Evolutionary conservation across 495 filamentous ascomycete genomes (phyloP), one percentile per base, ranked within the genome.

Genomic region (Aspergillus carlsbadensis): DNA sequence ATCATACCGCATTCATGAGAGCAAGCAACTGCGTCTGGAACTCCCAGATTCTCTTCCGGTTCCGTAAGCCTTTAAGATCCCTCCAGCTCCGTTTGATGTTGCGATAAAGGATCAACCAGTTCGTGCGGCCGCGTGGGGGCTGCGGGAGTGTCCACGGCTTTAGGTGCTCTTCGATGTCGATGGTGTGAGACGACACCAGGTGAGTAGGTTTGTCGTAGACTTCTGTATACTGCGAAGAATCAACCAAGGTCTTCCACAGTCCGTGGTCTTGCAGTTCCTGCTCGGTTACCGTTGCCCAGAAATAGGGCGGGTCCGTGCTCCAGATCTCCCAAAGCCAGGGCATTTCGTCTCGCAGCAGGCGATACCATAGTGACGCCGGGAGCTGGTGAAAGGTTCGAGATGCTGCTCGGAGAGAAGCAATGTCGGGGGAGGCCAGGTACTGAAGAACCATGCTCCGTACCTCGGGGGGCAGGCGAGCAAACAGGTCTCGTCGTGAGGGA

Each of bases 21-120:
- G 4, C 26, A 29, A 29, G 26, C 26, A 29, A 8, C 26, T 29
- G 26, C 26, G 26, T 29, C 26, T 29, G 33, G 66, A 35, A 65
- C 65, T 4, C 26, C 56, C 40, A 58, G 11, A 52, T 46, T 3
- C 47, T 31, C n/a, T 15, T 45, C 0, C 55, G 55, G 21, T 52
- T 58, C 11, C 47, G 31, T 33, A 58, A 18, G 3, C 48, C 56
- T 10, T 24, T 35, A 15, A 58, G 36, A 8, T 17, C 39, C 40
- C 0, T 18, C 15, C 33, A 33, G 26, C 10, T 52, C 36, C 33
- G 26, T 29, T 44, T 51, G 7, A 57, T 26, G 13, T 45, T 39
- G 14, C 14, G 13, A 17, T 57, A 52, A 1, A 57, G 24, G 5
- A 37, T 51, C 11, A 18, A 33, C 55, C 55, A 52, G 20, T 57